phyloP scores from a whole-genome alignment of 164 flowering plant species.

The Vitis cinerea region DNA sequence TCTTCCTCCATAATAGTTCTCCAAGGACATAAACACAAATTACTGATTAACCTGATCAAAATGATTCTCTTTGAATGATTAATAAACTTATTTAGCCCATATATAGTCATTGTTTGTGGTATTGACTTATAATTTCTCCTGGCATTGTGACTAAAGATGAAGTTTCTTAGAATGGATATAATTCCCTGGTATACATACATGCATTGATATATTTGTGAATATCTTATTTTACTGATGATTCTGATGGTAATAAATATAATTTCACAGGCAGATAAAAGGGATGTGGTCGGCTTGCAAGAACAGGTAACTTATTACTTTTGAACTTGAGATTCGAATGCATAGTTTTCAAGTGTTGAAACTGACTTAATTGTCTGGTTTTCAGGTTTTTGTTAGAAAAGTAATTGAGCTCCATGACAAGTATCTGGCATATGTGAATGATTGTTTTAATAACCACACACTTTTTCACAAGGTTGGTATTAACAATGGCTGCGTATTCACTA shows the following conservation, averaged over 20 bases:
- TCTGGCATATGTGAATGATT: conserved; percentile 71
- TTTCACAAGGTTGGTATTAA: conserved; percentile 79
- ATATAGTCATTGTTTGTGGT: too few species aligned
- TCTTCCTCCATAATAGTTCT: too few species aligned
- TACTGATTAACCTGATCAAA: too few species aligned
- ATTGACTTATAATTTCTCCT: too few species aligned
- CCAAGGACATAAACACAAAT: too few species aligned
- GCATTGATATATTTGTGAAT: too few species aligned
- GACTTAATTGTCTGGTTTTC: conserved; percentile 17
- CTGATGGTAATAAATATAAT: background rate
- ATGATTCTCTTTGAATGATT: too few species aligned
- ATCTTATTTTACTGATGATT: background rate
- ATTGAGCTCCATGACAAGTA: conserved; percentile 94
- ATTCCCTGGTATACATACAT: too few species aligned
- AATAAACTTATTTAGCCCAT: too few species aligned
- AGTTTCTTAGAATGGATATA: too few species aligned
- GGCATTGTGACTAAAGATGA: too few species aligned
- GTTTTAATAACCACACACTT: conserved; percentile 79
- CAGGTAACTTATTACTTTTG: conserved; percentile 46
- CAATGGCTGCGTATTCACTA: background rate
- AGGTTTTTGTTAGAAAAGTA: conserved; percentile 91
- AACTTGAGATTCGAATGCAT: background rate
- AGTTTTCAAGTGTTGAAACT: conserved; percentile 1
- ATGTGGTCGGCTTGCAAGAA: conserved; percentile 77
- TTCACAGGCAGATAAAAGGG: conserved; percentile 77